Percentiles rank a stretch among this genome's conserved stretches.
Conservation (phyloP, 805 yeast species). For the Maudiozyma turicensis region DNA sequence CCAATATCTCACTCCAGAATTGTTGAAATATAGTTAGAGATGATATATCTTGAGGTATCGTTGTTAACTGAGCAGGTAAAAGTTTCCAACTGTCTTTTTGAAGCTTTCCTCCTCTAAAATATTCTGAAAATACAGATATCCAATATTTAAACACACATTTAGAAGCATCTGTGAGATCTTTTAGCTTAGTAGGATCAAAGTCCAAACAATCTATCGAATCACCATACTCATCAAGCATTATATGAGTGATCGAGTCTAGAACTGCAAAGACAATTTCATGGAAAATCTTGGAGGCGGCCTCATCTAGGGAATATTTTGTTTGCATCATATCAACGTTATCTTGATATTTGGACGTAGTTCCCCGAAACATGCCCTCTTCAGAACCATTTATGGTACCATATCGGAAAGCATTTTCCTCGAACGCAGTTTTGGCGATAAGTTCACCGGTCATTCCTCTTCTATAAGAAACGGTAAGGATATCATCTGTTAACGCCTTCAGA, state of each 20-base stretch:
- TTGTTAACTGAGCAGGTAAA: conserved; percentile 14
- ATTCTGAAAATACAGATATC: conserved; percentile 49
- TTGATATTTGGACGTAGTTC: background rate
- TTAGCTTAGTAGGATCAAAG: conserved; percentile 33
- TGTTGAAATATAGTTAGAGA: conserved; percentile 34
- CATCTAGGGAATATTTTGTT: background rate
- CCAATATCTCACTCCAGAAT: conserved; percentile 44
- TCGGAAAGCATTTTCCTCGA: conserved; percentile 28
- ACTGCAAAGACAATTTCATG: conserved; percentile 35
- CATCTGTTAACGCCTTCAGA: conserved; percentile 61
- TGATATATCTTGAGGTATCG: conserved; percentile 23
- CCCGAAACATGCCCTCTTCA: background rate
- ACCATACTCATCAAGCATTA: conserved; percentile 47
- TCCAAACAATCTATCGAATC: conserved; percentile 43
- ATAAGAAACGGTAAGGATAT: conserved; percentile 48
- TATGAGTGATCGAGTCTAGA: conserved; percentile 39
- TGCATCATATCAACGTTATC: background rate
- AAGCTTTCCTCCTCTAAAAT: conserved; percentile 28
- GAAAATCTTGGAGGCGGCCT: conserved; percentile 21
- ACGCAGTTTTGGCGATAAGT: conserved; percentile 34
- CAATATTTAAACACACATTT: conserved; percentile 37
- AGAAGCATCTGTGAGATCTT: conserved; percentile 35
- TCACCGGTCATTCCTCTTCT: conserved; percentile 38
- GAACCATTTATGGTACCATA: conserved; percentile 7
- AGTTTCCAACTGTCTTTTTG: conserved; percentile 20